Evolutionary conservation across 345 rosid genomes (phyloP).

Genomic region (Citrus mangshanensis): DNA sequence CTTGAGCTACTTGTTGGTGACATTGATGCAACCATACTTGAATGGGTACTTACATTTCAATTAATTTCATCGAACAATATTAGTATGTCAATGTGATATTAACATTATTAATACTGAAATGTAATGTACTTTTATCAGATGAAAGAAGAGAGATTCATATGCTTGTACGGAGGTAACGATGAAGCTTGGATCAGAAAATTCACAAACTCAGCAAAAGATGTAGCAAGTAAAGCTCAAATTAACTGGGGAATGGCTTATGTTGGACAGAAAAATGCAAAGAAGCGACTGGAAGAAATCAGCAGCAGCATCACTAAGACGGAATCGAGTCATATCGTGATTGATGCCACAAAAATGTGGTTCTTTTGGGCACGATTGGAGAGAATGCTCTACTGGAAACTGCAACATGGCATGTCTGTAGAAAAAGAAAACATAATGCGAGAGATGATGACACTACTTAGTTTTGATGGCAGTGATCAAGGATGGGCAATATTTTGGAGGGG

Average conservation of each 20-base stretch:
- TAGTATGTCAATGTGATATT: background rate
- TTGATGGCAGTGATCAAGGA: conserved; percentile 27
- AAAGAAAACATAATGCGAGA: conserved; percentile 30
- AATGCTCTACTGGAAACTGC: conserved; percentile 31
- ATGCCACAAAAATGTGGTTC: conserved; percentile 14
- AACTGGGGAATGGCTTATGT: conserved; percentile 28
- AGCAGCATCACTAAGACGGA: background rate
- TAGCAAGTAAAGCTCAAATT: conserved; percentile 13
- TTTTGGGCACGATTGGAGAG: conserved; percentile 41
- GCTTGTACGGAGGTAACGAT: conserved; percentile 38
- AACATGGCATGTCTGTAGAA: conserved; percentile 9
- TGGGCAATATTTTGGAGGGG: too few species aligned
- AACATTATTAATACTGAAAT: background rate
- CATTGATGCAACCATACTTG: conserved; percentile 15
- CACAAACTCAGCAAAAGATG: conserved; percentile 10
- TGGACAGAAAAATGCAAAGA: conserved; percentile 30
- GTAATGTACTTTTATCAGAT: conserved; percentile 12
- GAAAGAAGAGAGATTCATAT: conserved; percentile 13
- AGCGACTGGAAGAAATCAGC: background rate
- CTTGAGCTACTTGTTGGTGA: conserved; percentile 23
- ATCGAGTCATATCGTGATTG: conserved; percentile 14
- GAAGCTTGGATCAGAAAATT: conserved; percentile 32
- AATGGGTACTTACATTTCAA: conserved; percentile 22
- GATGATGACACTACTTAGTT: conserved; percentile 27
- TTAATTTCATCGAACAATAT: background rate